A percentile compares a stretch with the other conserved stretches of the same genome.
Conservation (phyloP, 179 eudicot species). For the Corrigiola litoralis region DNA sequence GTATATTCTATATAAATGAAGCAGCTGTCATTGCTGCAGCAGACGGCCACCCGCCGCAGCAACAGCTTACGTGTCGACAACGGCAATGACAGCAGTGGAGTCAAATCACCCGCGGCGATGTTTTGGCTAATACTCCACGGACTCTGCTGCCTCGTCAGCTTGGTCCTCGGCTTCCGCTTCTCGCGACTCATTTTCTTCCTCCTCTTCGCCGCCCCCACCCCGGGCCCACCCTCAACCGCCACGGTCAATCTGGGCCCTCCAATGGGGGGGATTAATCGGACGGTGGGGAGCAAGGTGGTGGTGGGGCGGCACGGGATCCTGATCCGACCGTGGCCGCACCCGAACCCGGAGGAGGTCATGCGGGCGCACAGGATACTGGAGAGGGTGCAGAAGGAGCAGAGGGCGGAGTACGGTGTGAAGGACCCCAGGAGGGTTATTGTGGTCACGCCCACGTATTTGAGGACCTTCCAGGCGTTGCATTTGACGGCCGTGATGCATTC, state of each 20-base stretch:
- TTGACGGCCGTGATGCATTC: conserved; percentile 90
- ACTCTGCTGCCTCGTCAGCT: conserved; percentile 70
- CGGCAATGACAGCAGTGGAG: conserved; percentile 23
- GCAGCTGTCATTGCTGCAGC: conserved; percentile 55
- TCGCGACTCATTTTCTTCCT: conserved; percentile 75
- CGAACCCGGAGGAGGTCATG: conserved; percentile 76
- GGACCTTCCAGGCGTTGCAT: conserved; percentile 88
- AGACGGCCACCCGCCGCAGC: conserved; percentile 64
- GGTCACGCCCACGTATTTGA: conserved; percentile 78
- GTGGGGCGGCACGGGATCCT: conserved; percentile 89
- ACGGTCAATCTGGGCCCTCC: conserved; percentile 9
- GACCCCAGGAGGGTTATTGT: conserved; percentile 60
- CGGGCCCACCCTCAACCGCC: conserved; percentile 18
- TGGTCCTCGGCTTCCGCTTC: conserved; percentile 79
- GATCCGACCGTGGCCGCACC: conserved; percentile 97
- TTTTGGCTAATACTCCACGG: conserved; percentile 68
- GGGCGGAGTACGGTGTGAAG: conserved; percentile 72
- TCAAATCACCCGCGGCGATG: conserved; percentile 57
- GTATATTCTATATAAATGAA: conserved; percentile 74
- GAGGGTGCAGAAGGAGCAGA: conserved; percentile 88
- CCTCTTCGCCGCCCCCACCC: conserved; percentile 37
- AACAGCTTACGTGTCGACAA: conserved; percentile 47
- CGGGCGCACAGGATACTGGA: conserved; percentile 80
- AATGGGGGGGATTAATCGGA: conserved; percentile 19
- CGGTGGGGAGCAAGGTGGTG: conserved; percentile 53